Evolutionary conservation across 345 rosid genomes (phyloP).

Genomic region (Lepidium aucheri): DNA sequence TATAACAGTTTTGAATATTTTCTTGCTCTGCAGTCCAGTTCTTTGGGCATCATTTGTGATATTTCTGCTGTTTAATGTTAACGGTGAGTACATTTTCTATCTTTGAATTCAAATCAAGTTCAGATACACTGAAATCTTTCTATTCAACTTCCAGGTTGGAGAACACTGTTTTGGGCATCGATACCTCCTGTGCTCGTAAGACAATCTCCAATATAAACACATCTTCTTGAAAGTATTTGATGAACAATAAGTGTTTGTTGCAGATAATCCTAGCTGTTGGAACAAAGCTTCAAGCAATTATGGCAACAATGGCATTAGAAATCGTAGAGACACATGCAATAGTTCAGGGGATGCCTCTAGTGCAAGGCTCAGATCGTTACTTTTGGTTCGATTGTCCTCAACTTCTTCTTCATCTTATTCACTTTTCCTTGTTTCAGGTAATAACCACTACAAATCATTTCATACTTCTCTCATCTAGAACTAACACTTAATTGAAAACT

Average conservation of each 20-base stretch:
- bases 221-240: neutral
- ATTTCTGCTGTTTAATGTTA: slow-evolving; percentile 79
- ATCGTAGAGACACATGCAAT: slow-evolving; percentile 71
- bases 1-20: neutral
- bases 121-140: neutral
- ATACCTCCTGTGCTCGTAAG: slow-evolving; percentile 75
- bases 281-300: slow-evolving; percentile 76
- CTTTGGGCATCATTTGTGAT: slow-evolving; percentile 85
- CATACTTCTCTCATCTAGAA: neutral
- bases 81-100: slow-evolving; percentile 34
- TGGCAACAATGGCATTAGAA: slow-evolving; percentile 81
- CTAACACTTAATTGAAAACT: too few species aligned
- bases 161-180: slow-evolving; percentile 80
- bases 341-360: slow-evolving; percentile 91
- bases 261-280: slow-evolving; percentile 91
- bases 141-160: slow-evolving; percentile 53
- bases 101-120: neutral
- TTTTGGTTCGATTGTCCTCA: slow-evolving; percentile 87
- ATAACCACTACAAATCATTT: neutral
- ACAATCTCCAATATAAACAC: neutral
- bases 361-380: slow-evolving; percentile 74
- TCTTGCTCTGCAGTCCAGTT: slow-evolving; percentile 49
- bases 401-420: slow-evolving; percentile 74
- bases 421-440: slow-evolving; percentile 90
- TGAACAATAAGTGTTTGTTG: neutral